Percentiles rank a stretch among this genome's conserved stretches.
phyloP scores from a whole-genome alignment of 345 rosid species.

The Diplotaxis tenuifolia region DNA sequence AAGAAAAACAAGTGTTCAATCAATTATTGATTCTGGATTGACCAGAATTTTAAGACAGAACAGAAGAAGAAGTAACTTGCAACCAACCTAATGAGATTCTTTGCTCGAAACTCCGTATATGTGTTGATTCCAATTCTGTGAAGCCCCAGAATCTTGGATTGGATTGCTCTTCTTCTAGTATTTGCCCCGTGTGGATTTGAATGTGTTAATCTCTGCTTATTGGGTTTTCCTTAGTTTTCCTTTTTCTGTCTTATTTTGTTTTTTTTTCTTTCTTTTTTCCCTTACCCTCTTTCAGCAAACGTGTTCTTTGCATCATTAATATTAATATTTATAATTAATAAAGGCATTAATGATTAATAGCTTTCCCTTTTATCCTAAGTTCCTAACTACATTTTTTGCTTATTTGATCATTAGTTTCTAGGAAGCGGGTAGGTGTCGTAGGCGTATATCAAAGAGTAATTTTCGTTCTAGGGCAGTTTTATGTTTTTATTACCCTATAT shows the following conservation, averaged over 20 bases:
- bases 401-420: too few species aligned
- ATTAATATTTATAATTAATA: too few species aligned
- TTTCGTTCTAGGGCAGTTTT: too few species aligned
- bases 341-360: too few species aligned
- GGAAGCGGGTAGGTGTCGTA: too few species aligned
- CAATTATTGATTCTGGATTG: background rate
- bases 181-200: background rate
- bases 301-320: too few species aligned
- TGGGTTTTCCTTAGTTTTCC: background rate
- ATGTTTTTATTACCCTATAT: too few species aligned
- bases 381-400: too few species aligned
- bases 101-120: background rate
- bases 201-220: background rate
- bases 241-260: background rate
- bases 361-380: too few species aligned
- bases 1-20: slow-evolving; percentile 12
- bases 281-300: too few species aligned
- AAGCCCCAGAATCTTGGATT: background rate
- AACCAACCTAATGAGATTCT: background rate
- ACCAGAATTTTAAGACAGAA: background rate
- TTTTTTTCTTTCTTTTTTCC: background rate
- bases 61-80: background rate
- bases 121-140: background rate
- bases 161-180: background rate
- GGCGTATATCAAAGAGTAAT: too few species aligned